Base-by-base conservation (phyloP, 495 filamentous ascomycete species). In the Xylaria acuta region DNA sequence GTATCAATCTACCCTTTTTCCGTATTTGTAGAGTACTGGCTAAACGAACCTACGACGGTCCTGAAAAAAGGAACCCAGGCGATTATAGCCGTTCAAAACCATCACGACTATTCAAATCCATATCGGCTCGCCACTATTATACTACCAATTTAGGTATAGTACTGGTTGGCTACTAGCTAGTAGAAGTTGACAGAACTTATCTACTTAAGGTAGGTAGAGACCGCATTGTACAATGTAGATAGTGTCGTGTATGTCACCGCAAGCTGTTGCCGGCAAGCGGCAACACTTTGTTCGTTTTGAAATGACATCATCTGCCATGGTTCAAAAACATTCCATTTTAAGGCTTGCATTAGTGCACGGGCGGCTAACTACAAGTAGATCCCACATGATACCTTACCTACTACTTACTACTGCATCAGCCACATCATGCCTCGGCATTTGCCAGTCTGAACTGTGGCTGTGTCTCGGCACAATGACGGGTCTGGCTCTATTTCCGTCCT, bases 271-370 rank as follows among this genome's bases (percentile, higher is more conserved):
- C 67, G 51, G 53, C 67, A 45, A 47, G 25, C 67, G 67, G 53
- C 40, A 60, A 59, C 53, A 8, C 30, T 3, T 12, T 20, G 32
- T 59, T 59, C 67, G 12, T 47, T 18, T 56, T 54, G 11, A 22
- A 59, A 69, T 69, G 67, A 69, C 67, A 60, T 69, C 67, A 69
- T 60, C 25, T 14, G 8, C 40, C 25, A 11, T 69, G 38, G 47
- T 27, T 36, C 32, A 60, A 58, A n/a, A 14, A 32, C 34, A 63
- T 6, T 32, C 34, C 64, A 67, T 36, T 49, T 36, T 47, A 32
- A 36, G 5, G 20, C 64, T 36, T 67, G 64, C 64, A 67, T 67
- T 67, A 67, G 64, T 9, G 64, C 32, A 27, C 45, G 41, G 41
- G 14, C 41, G 12, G 36, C 25, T 16, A 60, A 22, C 32, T 9